Conservation (phyloP, 73 alveolate species). For the Effrenium voratum region DNA sequence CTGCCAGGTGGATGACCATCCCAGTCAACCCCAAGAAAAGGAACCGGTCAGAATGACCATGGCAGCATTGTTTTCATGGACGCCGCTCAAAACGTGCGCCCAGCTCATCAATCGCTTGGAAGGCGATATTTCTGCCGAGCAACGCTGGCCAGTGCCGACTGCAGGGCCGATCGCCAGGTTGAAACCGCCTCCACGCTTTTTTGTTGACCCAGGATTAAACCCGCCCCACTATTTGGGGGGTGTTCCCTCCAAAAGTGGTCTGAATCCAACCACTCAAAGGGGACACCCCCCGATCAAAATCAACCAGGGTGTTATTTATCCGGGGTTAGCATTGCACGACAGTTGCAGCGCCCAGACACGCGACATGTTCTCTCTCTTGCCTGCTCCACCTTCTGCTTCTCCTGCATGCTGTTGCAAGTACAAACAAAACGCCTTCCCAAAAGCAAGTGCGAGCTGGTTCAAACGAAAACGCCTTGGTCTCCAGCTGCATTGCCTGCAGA, state of each 20-base stretch:
- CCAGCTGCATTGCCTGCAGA: slow-evolving; percentile 14
- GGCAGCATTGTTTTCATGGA: not conserved
- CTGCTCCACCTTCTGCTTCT: slow-evolving; percentile 29
- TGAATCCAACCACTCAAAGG: too few species aligned
- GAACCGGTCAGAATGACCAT: not conserved
- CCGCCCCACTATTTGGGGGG: too few species aligned
- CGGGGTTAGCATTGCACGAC: too few species aligned
- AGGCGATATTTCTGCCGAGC: not conserved
- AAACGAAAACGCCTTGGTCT: not conserved
- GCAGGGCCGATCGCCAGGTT: slow-evolving; percentile 53
- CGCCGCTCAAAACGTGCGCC: not conserved
- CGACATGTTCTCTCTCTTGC: not conserved
- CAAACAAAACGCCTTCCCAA: too few species aligned
- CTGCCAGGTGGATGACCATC: not conserved
- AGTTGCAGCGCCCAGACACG: too few species aligned
- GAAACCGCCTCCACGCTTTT: slow-evolving; percentile 18
- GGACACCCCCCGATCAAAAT: too few species aligned
- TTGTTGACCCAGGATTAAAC: too few species aligned
- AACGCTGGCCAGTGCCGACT: not conserved
- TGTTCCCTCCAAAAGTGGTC: too few species aligned
- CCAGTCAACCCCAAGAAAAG: not conserved
- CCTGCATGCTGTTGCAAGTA: slow-evolving; percentile 19
- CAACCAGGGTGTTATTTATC: too few species aligned
- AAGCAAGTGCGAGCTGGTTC: too few species aligned
- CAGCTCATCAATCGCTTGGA: too few species aligned